Conservation (phyloP, 345 rosid genomes). For the Populus deltoides region DNA sequence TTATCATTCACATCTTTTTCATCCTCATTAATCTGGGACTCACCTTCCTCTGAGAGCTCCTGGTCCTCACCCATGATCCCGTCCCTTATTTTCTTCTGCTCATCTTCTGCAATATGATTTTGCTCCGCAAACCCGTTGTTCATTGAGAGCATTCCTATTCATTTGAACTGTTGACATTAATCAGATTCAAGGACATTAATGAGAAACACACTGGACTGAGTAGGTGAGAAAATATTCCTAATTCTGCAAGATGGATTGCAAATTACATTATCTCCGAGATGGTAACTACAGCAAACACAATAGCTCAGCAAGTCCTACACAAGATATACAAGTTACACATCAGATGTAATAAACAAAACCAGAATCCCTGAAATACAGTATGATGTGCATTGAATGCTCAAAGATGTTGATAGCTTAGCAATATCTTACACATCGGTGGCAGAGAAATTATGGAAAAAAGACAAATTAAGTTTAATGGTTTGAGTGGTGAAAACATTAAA, state of each 20-base stretch:
- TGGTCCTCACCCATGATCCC: constrained; percentile 38
- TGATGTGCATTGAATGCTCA: neutral
- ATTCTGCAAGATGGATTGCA: constrained; percentile 24
- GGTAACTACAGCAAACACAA: neutral
- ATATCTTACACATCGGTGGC: neutral
- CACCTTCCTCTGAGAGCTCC: constrained; percentile 46
- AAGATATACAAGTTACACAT: neutral
- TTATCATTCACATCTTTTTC: constrained; percentile 23
- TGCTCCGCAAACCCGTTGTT: constrained; percentile 25
- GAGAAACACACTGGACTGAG: constrained; percentile 13
- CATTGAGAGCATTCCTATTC: constrained; percentile 26
- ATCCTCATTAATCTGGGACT: constrained; percentile 34
- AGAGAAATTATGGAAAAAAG: neutral
- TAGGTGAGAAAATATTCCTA: constrained; percentile 16
- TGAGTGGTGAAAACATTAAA: neutral
- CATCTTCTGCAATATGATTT: constrained; percentile 25
- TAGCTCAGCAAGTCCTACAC: constrained; percentile 14
- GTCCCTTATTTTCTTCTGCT: constrained; percentile 29
- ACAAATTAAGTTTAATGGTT: neutral
- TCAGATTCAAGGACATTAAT: constrained; percentile 39
- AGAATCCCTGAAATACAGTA: neutral
- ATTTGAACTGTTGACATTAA: constrained; percentile 34
- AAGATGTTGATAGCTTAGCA: neutral
- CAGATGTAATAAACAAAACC: neutral
- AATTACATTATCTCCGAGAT: constrained; percentile 26